Evolutionary conservation across 1,284 basidiomycete genomes (phyloP), one percentile per base, ranked within the genome.

Genomic region (Blastosporella zonata): DNA sequence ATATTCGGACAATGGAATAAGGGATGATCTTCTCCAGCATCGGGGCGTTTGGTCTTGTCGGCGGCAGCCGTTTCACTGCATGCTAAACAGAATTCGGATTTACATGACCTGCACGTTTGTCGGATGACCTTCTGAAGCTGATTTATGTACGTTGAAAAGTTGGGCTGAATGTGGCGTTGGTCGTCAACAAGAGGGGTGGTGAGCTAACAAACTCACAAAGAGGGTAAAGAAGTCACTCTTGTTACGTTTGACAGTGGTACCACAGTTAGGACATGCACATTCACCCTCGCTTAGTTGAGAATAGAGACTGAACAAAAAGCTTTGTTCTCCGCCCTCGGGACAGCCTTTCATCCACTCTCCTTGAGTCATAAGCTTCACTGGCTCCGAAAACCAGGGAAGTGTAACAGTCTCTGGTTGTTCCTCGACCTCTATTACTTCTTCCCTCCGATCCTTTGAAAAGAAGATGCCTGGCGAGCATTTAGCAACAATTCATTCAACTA

Each of bases 321-420:
- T 83, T 63, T 96, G 93, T 66, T 95, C 93, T 60, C 84, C 84
- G 50, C 90, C 91, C 66, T 95, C 93, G 0, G 93, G 91, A 66
- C 93, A 95, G 7, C 93, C 93, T 64, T 90, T 92, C 93, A 95
- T 95, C 92, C 92, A 96, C 62, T 92, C 84, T n/a, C 88, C 88
- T 64, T 90, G 87, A 18, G 84, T 84, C 78, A 95, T 81, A 33
- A 93, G 68, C 50, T 79, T 80, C 20, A 86, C 73, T 13, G 67
- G 65, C 53, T 79, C 74, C 41, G 66, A 67, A 12, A 62, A 64
- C 37, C 71, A 78, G 2, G 72, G 66, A 20, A 87, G 62, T 27
- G 63, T 53, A 28, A 74, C 69, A 2, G 70, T 65, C 63, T 89
- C 86, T 6, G 86, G 75, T 47, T 85, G 78, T 65, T 93, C 88